Conservation (phyloP, 495 filamentous ascomycete species). For the Extremus antarcticus region DNA sequence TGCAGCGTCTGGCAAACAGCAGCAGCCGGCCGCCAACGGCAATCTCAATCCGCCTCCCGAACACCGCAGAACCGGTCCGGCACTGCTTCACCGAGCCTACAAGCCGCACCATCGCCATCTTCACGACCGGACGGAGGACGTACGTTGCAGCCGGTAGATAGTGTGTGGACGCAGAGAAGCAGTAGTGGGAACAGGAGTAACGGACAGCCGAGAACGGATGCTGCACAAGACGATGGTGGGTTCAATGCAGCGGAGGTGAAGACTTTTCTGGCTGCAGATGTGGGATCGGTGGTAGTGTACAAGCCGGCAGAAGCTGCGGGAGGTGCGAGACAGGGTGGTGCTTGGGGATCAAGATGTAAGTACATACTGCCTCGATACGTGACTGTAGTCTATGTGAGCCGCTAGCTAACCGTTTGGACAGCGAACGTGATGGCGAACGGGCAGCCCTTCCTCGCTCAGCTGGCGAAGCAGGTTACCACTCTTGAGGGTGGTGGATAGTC, state of each 20-base stretch:
- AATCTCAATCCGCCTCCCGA: constrained; percentile 10
- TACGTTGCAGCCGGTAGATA: constrained; percentile 3
- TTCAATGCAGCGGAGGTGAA: constrained; percentile 17
- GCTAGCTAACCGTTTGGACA: not conserved
- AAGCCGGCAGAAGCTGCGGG: constrained; percentile 8
- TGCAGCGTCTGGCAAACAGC: not conserved
- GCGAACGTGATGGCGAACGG: constrained; percentile 17
- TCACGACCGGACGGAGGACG: constrained; percentile 11
- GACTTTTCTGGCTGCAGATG: constrained; percentile 6
- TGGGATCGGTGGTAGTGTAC: not conserved
- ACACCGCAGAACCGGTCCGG: constrained; percentile 17
- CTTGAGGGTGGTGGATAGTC: constrained; percentile 14
- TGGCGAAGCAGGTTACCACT: constrained; percentile 17
- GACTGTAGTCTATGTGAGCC: not conserved
- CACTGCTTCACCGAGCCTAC: constrained; percentile 11
- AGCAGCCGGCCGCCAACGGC: not conserved
- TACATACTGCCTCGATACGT: not conserved
- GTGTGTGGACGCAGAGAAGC: constrained; percentile 12
- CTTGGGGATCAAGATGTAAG: constrained; percentile 9
- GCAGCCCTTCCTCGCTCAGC: constrained; percentile 17
- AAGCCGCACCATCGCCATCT: constrained; percentile 1
- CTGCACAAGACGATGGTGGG: constrained; percentile 1
- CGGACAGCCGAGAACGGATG: not conserved
- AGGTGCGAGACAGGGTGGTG: not conserved
- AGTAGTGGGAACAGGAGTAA: constrained; percentile 8